phyloP scores from a whole-genome alignment of 805 yeast species.

The Ogataea henricii region DNA sequence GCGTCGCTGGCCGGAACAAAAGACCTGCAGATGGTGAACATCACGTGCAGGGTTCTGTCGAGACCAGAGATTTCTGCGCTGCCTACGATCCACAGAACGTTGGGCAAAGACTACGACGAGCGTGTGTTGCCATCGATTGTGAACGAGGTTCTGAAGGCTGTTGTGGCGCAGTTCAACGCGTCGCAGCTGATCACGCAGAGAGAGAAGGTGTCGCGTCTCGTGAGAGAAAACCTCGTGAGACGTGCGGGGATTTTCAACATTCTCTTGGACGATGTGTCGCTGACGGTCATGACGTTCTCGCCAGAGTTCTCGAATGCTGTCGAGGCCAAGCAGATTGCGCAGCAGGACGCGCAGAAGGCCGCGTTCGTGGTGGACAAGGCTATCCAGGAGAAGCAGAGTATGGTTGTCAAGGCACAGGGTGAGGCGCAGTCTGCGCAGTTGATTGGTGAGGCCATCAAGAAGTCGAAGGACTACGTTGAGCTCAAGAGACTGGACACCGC shows the following conservation, averaged over 20 bases:
- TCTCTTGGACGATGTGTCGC: conserved; percentile 89
- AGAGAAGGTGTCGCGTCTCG: conserved; percentile 89
- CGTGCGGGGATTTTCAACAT: conserved; percentile 91
- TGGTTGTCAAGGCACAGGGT: conserved; percentile 97
- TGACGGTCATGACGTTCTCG: conserved; percentile 94
- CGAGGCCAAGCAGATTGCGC: conserved; percentile 98
- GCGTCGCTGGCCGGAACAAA: conserved; percentile 97
- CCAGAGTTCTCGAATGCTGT: conserved; percentile 98
- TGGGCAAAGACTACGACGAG: conserved; percentile 95
- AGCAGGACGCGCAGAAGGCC: conserved; percentile 98
- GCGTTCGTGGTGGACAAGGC: conserved; percentile 97
- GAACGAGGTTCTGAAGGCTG: conserved; percentile 93
- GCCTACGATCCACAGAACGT: conserved; percentile 85
- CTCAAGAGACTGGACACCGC: conserved; percentile 97
- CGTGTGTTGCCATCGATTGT: conserved; percentile 97
- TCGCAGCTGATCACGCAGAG: conserved; percentile 98
- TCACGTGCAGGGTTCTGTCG: conserved; percentile 96
- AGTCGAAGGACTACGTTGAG: conserved; percentile 93
- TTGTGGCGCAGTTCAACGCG: conserved; percentile 98
- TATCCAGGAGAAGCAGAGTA: conserved; percentile 94
- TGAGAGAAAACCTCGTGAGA: conserved; percentile 85
- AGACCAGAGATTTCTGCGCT: conserved; percentile 79
- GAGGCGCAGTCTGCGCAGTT: conserved; percentile 97
- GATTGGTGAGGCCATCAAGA: conserved; percentile 98
- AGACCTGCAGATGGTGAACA: conserved; percentile 98